Evolutionary conservation across 192 early-diverging fungal species (phyloP).

Genomic region (Rhizoclosmatium sp.): DNA sequence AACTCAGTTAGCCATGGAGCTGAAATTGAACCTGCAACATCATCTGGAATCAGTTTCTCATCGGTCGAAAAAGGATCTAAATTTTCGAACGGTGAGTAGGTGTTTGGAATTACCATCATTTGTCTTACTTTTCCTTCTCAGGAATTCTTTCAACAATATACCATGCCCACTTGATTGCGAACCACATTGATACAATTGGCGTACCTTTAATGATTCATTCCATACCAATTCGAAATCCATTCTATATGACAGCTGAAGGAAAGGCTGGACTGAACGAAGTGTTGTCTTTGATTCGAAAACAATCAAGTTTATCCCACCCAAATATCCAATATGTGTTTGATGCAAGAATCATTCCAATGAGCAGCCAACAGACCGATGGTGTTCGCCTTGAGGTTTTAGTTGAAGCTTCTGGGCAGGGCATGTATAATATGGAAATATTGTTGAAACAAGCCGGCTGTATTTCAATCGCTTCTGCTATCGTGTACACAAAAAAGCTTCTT

Average conservation of each 20-base stretch:
- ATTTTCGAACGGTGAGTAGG: not conserved
- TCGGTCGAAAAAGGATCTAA: not conserved
- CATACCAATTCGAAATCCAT: constrained; percentile 17
- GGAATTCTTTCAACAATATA: constrained; percentile 12
- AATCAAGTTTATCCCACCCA: constrained; percentile 28
- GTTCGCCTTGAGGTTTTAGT: constrained; percentile 40
- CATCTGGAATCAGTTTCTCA: not conserved
- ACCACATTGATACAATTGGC: not conserved
- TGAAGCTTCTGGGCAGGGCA: constrained; percentile 41
- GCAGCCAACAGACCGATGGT: not conserved
- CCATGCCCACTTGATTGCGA: not conserved
- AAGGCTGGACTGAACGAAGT: constrained; percentile 23
- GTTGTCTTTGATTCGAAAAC: constrained; percentile 27
- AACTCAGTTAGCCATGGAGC: too few species aligned
- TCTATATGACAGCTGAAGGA: constrained; percentile 11
- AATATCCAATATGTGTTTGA: constrained; percentile 44
- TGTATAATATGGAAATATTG: constrained; percentile 33
- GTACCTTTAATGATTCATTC: constrained; percentile 15
- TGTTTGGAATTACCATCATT: not conserved
- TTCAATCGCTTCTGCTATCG: constrained; percentile 28
- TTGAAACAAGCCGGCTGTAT: constrained; percentile 38
- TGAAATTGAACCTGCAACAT: not conserved
- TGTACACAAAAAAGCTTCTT: constrained; percentile 44
- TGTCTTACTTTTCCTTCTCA: not conserved
- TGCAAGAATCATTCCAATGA: constrained; percentile 16